A percentile compares a stretch with the other conserved stretches of the same genome.
phyloP scores from a whole-genome alignment of 1,284 basidiomycete species.

The Rhodotorula sp. region DNA sequence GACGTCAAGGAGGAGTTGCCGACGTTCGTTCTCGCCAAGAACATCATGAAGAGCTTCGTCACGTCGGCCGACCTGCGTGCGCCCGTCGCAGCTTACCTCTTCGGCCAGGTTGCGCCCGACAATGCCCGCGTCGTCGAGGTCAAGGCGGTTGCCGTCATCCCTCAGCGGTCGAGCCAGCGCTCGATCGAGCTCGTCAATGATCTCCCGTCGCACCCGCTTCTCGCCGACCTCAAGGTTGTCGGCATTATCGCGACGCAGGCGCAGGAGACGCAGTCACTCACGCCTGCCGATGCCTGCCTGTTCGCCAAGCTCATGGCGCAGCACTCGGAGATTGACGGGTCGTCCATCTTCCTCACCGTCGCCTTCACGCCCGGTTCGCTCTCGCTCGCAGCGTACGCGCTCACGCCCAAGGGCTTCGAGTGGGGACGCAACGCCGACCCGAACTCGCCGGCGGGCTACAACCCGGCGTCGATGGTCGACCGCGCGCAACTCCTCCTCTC shows the following conservation, averaged over 20 bases:
- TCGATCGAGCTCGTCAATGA: conserved; percentile 80
- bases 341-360: conserved; percentile 87
- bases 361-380: conserved; percentile 98
- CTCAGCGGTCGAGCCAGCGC: conserved; percentile 86
- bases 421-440: conserved; percentile 79
- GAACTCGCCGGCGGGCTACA: conserved; percentile 64
- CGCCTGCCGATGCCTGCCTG: conserved; percentile 89
- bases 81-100: conserved; percentile 91
- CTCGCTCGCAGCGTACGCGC: conserved; percentile 85
- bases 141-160: conserved; percentile 92
- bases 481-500: conserved; percentile 91
- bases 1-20: conserved; percentile 97
- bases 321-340: conserved; percentile 91
- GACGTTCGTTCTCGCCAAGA: conserved; percentile 97
- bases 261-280: conserved; percentile 57
- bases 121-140: conserved; percentile 99
- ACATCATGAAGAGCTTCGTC: conserved; percentile 92
- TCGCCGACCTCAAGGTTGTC: conserved; percentile 52
- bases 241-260: conserved; percentile 53
- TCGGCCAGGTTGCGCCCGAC: conserved; percentile 87
- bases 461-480: conserved; percentile 89
- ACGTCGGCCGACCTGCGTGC: conserved; percentile 90
- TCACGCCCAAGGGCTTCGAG: conserved; percentile 85
- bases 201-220: conserved; percentile 51
- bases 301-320: conserved; percentile 96